A percentile compares a stretch with the other conserved stretches of the same genome.
These are phyloP conservation scores for Debaryomycetaceae sp. DNA, from an alignment of 1,139 yeast species.

Conservation along the genomic window DNA sequence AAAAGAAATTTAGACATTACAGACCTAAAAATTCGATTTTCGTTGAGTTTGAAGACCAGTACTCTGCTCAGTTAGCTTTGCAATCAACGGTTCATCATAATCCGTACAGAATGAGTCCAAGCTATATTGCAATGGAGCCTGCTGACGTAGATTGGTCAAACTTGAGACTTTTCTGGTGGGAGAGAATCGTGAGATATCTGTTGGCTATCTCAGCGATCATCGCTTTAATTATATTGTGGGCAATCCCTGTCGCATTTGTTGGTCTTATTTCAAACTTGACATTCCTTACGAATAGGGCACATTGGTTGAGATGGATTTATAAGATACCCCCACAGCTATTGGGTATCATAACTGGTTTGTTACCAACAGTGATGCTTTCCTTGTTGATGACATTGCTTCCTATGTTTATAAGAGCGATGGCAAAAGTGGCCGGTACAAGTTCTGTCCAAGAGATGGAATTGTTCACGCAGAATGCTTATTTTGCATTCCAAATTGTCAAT, in stretches of 20 bases:
- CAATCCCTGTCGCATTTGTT: conserved; percentile 81
- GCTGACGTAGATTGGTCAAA: conserved; percentile 65
- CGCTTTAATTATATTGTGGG: conserved; percentile 70
- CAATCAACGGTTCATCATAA: conserved; percentile 56
- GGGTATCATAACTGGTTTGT: conserved; percentile 71
- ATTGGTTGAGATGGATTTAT: conserved; percentile 60
- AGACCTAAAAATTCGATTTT: conserved; percentile 58
- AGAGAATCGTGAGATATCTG: conserved; percentile 56
- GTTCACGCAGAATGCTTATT: conserved; percentile 73
- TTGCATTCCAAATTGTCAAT: conserved; percentile 68
- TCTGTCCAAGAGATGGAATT: conserved; percentile 63
- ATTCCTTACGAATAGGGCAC: conserved; percentile 57
- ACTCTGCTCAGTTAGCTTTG: conserved; percentile 66
- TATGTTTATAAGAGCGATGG: conserved; percentile 69
- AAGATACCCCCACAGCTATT: conserved; percentile 55
- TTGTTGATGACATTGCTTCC: conserved; percentile 76
- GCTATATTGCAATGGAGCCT: conserved; percentile 57
- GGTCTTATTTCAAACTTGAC: conserved; percentile 76
- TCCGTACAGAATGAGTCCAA: conserved; percentile 49
- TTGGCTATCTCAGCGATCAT: conserved; percentile 59
- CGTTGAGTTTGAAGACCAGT: conserved; percentile 68
- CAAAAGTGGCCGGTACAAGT: conserved; percentile 62
- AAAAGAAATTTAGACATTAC: conserved; percentile 39
- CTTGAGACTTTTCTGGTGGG: conserved; percentile 83
- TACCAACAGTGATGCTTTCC: conserved; percentile 68